Conservation (phyloP, 2,329 filamentous ascomycete species). For the Grosmannia penicillata region DNA sequence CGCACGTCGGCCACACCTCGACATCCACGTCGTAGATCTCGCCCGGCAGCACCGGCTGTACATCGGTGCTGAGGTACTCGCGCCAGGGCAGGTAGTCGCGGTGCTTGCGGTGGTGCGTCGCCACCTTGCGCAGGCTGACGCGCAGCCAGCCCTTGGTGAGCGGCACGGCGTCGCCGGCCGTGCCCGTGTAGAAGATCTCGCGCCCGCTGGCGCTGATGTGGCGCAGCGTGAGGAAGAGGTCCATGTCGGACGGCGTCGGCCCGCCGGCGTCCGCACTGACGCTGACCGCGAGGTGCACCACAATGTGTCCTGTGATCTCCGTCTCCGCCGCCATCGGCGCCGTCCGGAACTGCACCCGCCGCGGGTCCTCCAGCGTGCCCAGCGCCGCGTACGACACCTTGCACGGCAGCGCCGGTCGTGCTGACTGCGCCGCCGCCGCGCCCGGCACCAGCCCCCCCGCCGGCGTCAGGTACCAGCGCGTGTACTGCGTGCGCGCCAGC, state of each 20-base stretch:
- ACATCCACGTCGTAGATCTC: slow-evolving; percentile 46
- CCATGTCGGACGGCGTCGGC: slow-evolving; percentile 33
- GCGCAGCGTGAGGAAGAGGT: slow-evolving; percentile 48
- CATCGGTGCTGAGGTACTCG: slow-evolving; percentile 42
- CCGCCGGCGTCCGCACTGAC: slow-evolving; percentile 41
- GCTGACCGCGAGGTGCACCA: slow-evolving; percentile 39
- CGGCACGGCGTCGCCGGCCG: slow-evolving; percentile 47
- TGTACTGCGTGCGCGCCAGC: slow-evolving; percentile 49
- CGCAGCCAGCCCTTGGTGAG: slow-evolving; percentile 51
- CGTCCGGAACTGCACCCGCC: slow-evolving; percentile 40
- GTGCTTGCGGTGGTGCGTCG: slow-evolving; percentile 34
- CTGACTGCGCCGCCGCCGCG: slow-evolving; percentile 15
- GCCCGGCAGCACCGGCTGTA: slow-evolving; percentile 35
- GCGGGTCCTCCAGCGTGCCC: slow-evolving; percentile 34
- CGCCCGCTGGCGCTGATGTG: slow-evolving; percentile 37
- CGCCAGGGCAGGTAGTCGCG: slow-evolving; percentile 39
- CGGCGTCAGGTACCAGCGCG: slow-evolving; percentile 41
- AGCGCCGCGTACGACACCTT: slow-evolving; percentile 42
- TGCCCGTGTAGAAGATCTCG: slow-evolving; percentile 51
- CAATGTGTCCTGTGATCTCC: slow-evolving; percentile 55
- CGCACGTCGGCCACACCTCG: slow-evolving; percentile 51
- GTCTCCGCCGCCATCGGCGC: slow-evolving; percentile 44
- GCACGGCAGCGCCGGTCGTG: background rate
- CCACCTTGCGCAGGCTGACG: slow-evolving; percentile 38
- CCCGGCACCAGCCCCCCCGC: slow-evolving; percentile 21